Conservation (phyloP, 257 asterid species). For the Petrea volubilis region DNA sequence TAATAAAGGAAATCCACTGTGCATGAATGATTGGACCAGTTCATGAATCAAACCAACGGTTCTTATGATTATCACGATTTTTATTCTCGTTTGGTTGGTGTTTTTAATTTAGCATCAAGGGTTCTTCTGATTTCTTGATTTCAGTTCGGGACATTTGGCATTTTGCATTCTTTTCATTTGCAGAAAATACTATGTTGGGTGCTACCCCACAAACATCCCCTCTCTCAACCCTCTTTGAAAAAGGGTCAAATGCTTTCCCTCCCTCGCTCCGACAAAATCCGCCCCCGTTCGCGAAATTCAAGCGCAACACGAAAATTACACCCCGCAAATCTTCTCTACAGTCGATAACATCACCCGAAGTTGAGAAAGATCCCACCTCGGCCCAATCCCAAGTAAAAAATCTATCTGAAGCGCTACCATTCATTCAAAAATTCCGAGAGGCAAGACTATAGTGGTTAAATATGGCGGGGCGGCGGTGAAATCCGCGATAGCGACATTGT, state of each 20-base stretch:
- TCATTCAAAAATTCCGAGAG: constrained; percentile 74
- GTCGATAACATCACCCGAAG: constrained; percentile 34
- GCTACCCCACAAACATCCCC: constrained; percentile 40
- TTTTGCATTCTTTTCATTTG: too few relatives aligned
- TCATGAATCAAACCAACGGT: too few relatives aligned
- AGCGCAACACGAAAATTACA: constrained; percentile 16
- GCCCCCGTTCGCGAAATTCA: constrained; percentile 16
- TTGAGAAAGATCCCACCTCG: constrained; percentile 37
- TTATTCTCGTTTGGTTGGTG: too few relatives aligned
- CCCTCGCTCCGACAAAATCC: constrained; percentile 24
- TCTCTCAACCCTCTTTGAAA: constrained; percentile 15
- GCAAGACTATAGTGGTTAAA: constrained; percentile 82
- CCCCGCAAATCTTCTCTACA: constrained; percentile 48
- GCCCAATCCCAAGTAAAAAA: constrained; percentile 64
- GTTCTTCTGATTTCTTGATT: too few relatives aligned
- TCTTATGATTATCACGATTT: too few relatives aligned
- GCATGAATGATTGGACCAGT: too few relatives aligned
- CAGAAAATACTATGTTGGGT: constrained; percentile 51
- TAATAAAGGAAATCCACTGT: too few relatives aligned
- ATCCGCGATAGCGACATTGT: constrained; percentile 77
- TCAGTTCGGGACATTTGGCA: too few relatives aligned
- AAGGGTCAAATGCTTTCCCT: constrained; percentile 25
- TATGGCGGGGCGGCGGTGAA: constrained; percentile 93
- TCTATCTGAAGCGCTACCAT: constrained; percentile 78
- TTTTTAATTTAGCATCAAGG: too few relatives aligned